phyloP scores from a whole-genome alignment of 140 eudicot species.

The Bidens hawaiensis region DNA sequence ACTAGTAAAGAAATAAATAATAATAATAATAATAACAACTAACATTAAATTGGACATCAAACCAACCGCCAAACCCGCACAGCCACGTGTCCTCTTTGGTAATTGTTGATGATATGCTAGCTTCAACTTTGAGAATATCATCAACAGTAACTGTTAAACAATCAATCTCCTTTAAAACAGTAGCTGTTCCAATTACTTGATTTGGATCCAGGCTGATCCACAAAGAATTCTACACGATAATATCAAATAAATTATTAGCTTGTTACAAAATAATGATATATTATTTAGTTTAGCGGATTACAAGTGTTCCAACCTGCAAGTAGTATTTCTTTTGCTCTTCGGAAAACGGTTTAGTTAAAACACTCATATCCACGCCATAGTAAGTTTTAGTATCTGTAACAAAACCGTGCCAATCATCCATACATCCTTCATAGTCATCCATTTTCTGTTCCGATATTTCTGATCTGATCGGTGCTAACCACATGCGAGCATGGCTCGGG shows the following conservation, averaged over 20 bases:
- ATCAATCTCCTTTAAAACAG: conserved; percentile 72
- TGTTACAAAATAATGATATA: not conserved
- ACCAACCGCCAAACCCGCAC: conserved; percentile 89
- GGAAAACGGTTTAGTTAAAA: conserved; percentile 61
- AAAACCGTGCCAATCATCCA: conserved; percentile 82
- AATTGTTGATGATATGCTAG: conserved; percentile 53
- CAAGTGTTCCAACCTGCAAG: conserved; percentile 52
- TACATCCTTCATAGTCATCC: conserved; percentile 67
- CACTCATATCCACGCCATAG: conserved; percentile 91
- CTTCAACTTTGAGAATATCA: conserved; percentile 55
- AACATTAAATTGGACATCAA: conserved; percentile 4
- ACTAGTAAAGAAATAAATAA: not conserved
- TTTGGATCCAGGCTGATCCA: conserved; percentile 92
- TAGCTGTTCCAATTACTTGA: conserved; percentile 78
- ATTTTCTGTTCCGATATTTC: conserved; percentile 65
- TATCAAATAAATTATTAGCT: not conserved
- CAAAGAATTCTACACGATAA: conserved; percentile 57
- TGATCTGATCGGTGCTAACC: conserved; percentile 89
- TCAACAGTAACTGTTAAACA: conserved; percentile 70
- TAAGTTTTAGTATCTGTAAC: conserved; percentile 54
- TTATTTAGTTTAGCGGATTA: not conserved
- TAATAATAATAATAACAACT: not conserved
- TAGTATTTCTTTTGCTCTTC: conserved; percentile 81
- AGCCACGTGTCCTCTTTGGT: conserved; percentile 52
- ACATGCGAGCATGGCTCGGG: conserved; percentile 98